Percentiles rank a stretch among this genome's conserved stretches.
Evolutionary conservation across 371 early-diverging fungal genomes (phyloP).

Genomic region (Mortierella sp.): DNA sequence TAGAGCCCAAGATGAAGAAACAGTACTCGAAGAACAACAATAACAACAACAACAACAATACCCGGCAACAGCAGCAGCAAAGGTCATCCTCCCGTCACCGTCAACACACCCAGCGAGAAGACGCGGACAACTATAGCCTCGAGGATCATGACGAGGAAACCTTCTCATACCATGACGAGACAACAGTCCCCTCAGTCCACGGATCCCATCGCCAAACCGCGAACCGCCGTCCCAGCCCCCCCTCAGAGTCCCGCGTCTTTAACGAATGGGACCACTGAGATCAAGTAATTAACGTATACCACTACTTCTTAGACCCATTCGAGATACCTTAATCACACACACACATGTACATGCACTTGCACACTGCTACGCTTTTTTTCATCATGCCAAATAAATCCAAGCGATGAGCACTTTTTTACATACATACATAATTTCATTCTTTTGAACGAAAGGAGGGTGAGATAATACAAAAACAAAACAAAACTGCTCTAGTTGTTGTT

Average conservation of each 20-base stretch:
- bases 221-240: neutral
- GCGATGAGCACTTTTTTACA: neutral
- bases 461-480: too few species aligned
- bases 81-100: neutral
- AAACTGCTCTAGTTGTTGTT: conserved; percentile 17
- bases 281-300: neutral
- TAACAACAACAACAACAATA: neutral
- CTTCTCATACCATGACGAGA: neutral
- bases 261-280: neutral
- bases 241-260: conserved; percentile 19
- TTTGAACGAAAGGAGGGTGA: neutral
- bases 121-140: neutral
- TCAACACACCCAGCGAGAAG: neutral
- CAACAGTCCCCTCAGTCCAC: neutral
- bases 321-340: neutral
- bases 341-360: neutral
- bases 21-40: neutral
- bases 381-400: neutral
- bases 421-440: neutral
- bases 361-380: neutral
- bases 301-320: too few species aligned
- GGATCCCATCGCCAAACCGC: neutral
- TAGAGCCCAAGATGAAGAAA: neutral
- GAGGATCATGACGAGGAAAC: neutral
- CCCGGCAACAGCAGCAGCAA: too few species aligned